Percentiles rank a stretch among this genome's conserved stretches.
These are phyloP conservation scores for Pneumocystis sp. DNA, from an alignment of 1,139 yeast genomes.

Conservation along the genomic window DNA sequence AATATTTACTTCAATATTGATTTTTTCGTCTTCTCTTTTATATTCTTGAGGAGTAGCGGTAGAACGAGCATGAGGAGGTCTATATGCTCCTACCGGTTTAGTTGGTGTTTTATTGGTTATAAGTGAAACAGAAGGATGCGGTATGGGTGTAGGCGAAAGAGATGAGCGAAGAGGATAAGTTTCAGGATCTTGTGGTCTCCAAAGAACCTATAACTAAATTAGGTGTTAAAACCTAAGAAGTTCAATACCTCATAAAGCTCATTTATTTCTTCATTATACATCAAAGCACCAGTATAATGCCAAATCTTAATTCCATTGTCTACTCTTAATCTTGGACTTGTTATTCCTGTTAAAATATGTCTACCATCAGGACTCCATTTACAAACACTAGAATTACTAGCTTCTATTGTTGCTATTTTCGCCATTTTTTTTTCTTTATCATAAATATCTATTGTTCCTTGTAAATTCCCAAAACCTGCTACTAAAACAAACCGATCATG, in stretches of 20 bases:
- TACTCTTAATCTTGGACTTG: constrained; percentile 91
- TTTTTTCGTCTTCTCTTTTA: constrained; percentile 15
- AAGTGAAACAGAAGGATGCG: constrained; percentile 41
- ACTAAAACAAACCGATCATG: constrained; percentile 82
- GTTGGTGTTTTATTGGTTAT: constrained; percentile 29
- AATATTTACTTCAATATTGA: constrained; percentile 7
- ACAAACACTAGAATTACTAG: constrained; percentile 85
- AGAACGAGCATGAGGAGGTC: constrained; percentile 88
- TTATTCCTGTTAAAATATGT: constrained; percentile 84
- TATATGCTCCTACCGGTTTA: constrained; percentile 72
- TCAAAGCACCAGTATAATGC: constrained; percentile 77
- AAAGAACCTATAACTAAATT: constrained; percentile 27
- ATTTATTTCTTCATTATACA: constrained; percentile 60
- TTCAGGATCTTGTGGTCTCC: constrained; percentile 63
- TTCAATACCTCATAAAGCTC: constrained; percentile 53
- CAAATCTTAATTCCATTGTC: constrained; percentile 90
- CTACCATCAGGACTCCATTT: constrained; percentile 99
- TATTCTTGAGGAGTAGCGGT: constrained; percentile 23
- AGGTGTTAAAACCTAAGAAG: background rate
- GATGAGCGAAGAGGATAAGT: constrained; percentile 42
- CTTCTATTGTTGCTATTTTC: constrained; percentile 71
- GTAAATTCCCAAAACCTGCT: constrained; percentile 96
- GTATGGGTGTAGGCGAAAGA: constrained; percentile 44
- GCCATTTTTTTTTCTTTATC: constrained; percentile 80
- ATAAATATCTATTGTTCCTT: constrained; percentile 88